Evolutionary conservation across 352 stramenopile genomes (phyloP).

Genomic region (Globisporangium uncinulatum): DNA sequence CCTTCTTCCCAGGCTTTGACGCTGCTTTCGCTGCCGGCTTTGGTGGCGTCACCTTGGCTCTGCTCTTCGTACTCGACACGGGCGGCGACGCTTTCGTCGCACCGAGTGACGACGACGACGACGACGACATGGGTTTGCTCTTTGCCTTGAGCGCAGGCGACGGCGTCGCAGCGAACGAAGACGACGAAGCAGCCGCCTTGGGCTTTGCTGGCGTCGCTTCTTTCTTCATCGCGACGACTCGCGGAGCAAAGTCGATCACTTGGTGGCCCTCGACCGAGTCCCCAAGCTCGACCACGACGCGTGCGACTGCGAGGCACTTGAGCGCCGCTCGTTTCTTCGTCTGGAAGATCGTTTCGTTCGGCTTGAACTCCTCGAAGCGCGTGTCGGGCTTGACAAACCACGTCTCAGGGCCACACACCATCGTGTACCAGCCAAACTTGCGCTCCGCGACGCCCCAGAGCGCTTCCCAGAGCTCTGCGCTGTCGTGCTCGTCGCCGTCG

Average conservation of each 20-base stretch:
- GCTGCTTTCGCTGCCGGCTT: constrained; percentile 16
- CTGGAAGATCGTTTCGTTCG: constrained; percentile 82
- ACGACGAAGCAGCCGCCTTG: constrained; percentile 7
- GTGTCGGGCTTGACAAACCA: constrained; percentile 74
- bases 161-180: constrained; percentile 11
- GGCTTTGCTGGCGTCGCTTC: constrained; percentile 11
- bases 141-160: constrained; percentile 28
- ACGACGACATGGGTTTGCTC: constrained; percentile 14
- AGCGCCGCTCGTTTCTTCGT: constrained; percentile 66
- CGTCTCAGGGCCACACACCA: constrained; percentile 60
- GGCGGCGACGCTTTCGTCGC: background rate
- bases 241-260: constrained; percentile 44
- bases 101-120: background rate
- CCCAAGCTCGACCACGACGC: constrained; percentile 50
- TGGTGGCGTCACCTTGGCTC: constrained; percentile 9
- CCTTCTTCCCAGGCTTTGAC: constrained; percentile 23
- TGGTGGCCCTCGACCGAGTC: constrained; percentile 65
- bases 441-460: constrained; percentile 58
- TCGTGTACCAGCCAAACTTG: constrained; percentile 69
- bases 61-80: background rate
- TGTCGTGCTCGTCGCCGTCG: constrained; percentile 18
- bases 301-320: constrained; percentile 47
- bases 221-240: constrained; percentile 1
- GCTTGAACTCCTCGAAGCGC: constrained; percentile 57
- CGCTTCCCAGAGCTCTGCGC: constrained; percentile 43